Conservation (phyloP, 129 eudicot species). For the Pittosporum tobira region DNA sequence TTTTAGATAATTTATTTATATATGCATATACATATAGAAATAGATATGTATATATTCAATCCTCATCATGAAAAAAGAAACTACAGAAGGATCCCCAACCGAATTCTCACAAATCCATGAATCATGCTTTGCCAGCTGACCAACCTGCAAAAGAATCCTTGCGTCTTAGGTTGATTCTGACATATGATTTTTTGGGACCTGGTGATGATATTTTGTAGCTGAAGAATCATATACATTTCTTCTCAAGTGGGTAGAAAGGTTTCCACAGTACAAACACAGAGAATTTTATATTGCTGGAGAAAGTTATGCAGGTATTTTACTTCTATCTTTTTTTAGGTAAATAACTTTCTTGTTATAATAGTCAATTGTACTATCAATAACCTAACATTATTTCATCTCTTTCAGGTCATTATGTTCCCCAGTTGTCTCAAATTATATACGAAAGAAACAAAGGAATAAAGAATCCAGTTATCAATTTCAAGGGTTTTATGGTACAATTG, state of each 20-base stretch:
- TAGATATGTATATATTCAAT: too few relatives aligned
- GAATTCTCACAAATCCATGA: too few relatives aligned
- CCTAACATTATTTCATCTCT: conserved; percentile 10
- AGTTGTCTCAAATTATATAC: conserved; percentile 64
- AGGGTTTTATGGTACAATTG: conserved; percentile 82
- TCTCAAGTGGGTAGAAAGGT: conserved; percentile 81
- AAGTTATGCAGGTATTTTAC: conserved; percentile 81
- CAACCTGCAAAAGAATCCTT: too few relatives aligned
- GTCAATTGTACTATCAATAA: conserved; percentile 5
- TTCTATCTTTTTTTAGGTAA: background rate
- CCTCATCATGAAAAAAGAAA: too few relatives aligned
- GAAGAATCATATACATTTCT: conserved; percentile 81
- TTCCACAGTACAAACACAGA: conserved; percentile 91
- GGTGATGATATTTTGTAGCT: conserved; percentile 43
- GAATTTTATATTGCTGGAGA: conserved; percentile 95
- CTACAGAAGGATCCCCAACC: too few relatives aligned
- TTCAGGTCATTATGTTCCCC: conserved; percentile 97
- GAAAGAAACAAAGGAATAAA: conserved; percentile 66
- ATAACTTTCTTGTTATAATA: background rate
- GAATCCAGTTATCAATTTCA: conserved; percentile 85
- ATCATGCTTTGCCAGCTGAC: too few relatives aligned
- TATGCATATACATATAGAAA: too few relatives aligned
- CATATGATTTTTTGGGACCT: conserved; percentile 19
- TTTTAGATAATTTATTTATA: too few relatives aligned
- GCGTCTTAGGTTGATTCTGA: conserved; percentile 17